Evolutionary conservation across 176 grass and related monocot species (phyloP).

Genomic region (Saccharum officinarum): DNA sequence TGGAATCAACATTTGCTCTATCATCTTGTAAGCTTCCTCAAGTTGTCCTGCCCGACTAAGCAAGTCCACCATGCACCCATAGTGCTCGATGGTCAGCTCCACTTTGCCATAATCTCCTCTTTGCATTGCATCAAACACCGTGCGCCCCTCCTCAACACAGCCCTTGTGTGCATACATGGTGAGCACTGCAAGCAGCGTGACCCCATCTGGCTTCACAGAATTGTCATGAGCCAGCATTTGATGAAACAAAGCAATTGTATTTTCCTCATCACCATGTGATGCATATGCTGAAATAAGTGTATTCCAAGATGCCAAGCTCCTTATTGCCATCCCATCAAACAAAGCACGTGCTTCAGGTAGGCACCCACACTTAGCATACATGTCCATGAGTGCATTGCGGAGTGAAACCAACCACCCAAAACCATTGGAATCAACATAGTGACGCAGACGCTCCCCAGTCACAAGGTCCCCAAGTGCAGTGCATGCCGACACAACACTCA

Average conservation of each 20-base stretch:
- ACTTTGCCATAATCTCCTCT: slow-evolving; percentile 39
- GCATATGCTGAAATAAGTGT: slow-evolving; percentile 57
- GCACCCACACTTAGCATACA: slow-evolving; percentile 61
- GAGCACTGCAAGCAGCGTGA: slow-evolving; percentile 45
- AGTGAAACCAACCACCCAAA: slow-evolving; percentile 67
- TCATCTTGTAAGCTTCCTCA: slow-evolving; percentile 47
- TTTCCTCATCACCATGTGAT: slow-evolving; percentile 40
- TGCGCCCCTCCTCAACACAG: slow-evolving; percentile 48
- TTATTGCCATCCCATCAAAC: slow-evolving; percentile 44
- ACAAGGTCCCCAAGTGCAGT: slow-evolving; percentile 58
- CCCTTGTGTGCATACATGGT: slow-evolving; percentile 45
- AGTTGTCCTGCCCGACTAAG: slow-evolving; percentile 57
- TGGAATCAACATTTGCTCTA: slow-evolving; percentile 50
- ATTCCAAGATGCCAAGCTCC: slow-evolving; percentile 57
- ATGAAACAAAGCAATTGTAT: slow-evolving; percentile 38
- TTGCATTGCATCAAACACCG: slow-evolving; percentile 36
- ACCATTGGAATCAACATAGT: slow-evolving; percentile 46
- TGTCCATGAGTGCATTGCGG: slow-evolving; percentile 57
- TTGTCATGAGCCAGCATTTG: slow-evolving; percentile 41
- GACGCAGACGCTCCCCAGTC: slow-evolving; percentile 35
- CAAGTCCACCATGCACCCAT: slow-evolving; percentile 69
- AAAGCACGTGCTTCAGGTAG: slow-evolving; percentile 35
- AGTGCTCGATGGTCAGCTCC: slow-evolving; percentile 46
- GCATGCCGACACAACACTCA: slow-evolving; percentile 58
- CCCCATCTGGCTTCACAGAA: slow-evolving; percentile 46